Evolutionary conservation across 306 rosid genomes (phyloP).

Genomic region (Luffa aegyptiaca): DNA sequence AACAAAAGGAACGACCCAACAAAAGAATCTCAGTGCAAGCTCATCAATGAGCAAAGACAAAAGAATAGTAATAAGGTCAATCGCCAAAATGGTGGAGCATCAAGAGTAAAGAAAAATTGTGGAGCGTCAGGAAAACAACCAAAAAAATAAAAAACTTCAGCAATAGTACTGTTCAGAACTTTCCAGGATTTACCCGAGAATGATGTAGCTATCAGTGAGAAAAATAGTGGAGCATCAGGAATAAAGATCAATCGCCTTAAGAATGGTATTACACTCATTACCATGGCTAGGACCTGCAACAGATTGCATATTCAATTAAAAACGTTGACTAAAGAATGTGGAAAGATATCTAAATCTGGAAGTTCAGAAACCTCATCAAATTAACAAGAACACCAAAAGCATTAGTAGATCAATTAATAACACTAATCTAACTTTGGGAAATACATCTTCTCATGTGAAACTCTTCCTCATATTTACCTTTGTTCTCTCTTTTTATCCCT

Average conservation of each 20-base stretch:
- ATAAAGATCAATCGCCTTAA: conserved; percentile 36
- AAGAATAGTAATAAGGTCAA: no score
- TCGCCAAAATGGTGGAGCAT: no score
- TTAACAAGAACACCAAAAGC: not conserved
- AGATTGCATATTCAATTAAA: not conserved
- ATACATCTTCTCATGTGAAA: not conserved
- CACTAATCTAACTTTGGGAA: not conserved
- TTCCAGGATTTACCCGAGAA: conserved; percentile 65
- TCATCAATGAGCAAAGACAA: not conserved
- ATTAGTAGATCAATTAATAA: not conserved
- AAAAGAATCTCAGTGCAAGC: not conserved
- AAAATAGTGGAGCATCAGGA: conserved; percentile 67
- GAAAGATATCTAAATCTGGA: not conserved
- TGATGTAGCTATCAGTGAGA: conserved; percentile 93
- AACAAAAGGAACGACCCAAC: not conserved
- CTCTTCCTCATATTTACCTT: not conserved
- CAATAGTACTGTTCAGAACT: conserved; percentile 1
- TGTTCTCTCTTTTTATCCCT: not conserved
- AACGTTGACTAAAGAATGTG: not conserved
- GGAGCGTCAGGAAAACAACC: not conserved
- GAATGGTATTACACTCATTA: no score
- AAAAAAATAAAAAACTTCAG: not conserved
- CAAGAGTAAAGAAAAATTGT: no score
- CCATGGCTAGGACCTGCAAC: no score
- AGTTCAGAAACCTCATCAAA: not conserved